Base-by-base conservation (phyloP, 2,329 filamentous ascomycete species). In the Alternaria atra region DNA sequence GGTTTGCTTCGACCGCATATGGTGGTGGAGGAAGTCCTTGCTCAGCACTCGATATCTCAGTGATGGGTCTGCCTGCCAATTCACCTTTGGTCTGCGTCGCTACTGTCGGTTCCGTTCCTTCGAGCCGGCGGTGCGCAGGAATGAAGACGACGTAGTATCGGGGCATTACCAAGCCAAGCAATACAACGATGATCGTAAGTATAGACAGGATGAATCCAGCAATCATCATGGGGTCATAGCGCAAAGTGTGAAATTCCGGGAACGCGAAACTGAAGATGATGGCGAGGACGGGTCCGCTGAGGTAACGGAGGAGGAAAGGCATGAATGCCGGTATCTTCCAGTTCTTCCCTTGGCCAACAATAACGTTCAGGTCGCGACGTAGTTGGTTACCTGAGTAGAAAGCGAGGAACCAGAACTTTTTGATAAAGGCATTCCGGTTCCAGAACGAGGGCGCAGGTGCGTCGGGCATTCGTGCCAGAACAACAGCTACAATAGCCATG, bases 321-420 rank as follows among this genome's bases (percentile, higher is more conserved):
- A 85, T 84, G 69, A 86, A 84, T 53, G 66, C 60, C 0, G 86
- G 85, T 25, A 88, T 86, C 3, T 73, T 81, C 86, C 85, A 87
- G 73, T 88, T 87, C 37, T 82, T 83, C 52, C 84, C 84, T 4
- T 76, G 78, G 8, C 83, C 85, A 23, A 88, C 81, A 30, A 86
- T 82, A 4, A 81, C 68, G 61, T 87, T 87, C 25, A 87, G 80
- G 65, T 87, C 85, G 27, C 80, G 81, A 34, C 83, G 80, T 20
- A 88, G 80, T 78, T 87, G 86, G 34, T 64, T 64, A 13, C 62
- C 62, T n/a, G 85, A 87, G 73, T 87, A 88, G 62, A 86, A 85
- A 1, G 80, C 80, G 17, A 87, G 66, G 61, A 83, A 87, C 83
- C 84, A 88, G 46, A 86, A 81, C 1, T 79, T 79, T 37, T 75